A percentile compares a stretch with the other conserved stretches of the same genome.
Conservation (phyloP, 2,329 filamentous ascomycete species). For the Aureobasidium sp. region DNA sequence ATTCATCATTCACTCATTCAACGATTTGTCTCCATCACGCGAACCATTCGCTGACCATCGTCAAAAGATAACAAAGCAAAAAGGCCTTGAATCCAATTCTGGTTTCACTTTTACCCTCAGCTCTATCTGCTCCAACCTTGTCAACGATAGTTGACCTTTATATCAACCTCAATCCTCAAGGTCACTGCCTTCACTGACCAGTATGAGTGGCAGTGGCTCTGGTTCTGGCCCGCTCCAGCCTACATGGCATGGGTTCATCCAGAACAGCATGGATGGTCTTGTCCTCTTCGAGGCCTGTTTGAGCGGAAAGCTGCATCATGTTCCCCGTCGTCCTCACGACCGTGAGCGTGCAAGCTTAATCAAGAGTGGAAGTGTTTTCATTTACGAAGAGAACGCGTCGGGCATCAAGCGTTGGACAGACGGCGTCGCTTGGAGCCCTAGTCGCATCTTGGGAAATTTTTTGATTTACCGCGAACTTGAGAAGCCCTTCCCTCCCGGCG, state of each 20-base stretch:
- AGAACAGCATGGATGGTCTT: conserved; percentile 57
- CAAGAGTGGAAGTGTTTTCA: conserved; percentile 77
- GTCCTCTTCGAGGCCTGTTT: conserved; percentile 75
- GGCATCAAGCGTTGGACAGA: conserved; percentile 95
- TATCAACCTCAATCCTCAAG: neutral
- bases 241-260: conserved; percentile 34
- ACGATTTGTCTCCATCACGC: neutral
- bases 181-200: conserved; percentile 12
- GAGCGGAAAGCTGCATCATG: conserved; percentile 62
- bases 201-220: conserved; percentile 29
- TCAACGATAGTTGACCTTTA: conserved; percentile 5
- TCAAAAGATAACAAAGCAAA: neutral
- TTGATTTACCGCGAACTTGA: conserved; percentile 78
- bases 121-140: neutral
- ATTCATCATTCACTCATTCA: neutral
- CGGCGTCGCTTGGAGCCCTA: conserved; percentile 84
- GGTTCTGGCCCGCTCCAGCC: conserved; percentile 33
- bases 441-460: conserved; percentile 76
- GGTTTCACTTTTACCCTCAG: neutral
- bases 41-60: neutral
- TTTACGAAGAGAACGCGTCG: conserved; percentile 85
- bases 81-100: neutral
- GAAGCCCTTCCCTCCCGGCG: conserved; percentile 68
- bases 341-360: conserved; percentile 72
- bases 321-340: conserved; percentile 78